Conservation (phyloP, 2,329 filamentous ascomycete species). For the Penicillium freii region DNA sequence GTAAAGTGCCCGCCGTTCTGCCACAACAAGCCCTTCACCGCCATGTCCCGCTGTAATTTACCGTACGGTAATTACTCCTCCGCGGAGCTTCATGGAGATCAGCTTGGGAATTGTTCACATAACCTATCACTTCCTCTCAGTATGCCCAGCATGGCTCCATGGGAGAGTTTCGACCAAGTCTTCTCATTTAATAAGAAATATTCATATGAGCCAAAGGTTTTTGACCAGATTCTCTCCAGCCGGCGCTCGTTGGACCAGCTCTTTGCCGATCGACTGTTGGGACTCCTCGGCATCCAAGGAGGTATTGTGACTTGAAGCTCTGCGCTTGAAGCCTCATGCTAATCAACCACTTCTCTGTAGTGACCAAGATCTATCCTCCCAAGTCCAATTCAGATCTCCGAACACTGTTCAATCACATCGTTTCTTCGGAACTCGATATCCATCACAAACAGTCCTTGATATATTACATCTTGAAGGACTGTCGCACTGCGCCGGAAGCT, state of each 20-base stretch:
- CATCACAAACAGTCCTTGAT: conserved; percentile 80
- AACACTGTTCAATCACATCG: conserved; percentile 68
- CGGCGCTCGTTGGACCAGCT: conserved; percentile 67
- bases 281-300: conserved; percentile 66
- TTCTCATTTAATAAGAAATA: conserved; percentile 62
- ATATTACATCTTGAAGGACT: conserved; percentile 80
- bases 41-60: conserved; percentile 20
- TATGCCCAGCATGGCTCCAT: conserved; percentile 41
- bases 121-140: conserved; percentile 1
- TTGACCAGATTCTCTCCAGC: conserved; percentile 63
- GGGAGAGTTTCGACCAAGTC: conserved; percentile 65
- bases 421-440: conserved; percentile 61
- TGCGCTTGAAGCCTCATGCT: conserved; percentile 14
- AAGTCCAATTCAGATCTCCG: conserved; percentile 65
- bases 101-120: conserved; percentile 6
- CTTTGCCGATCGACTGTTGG: conserved; percentile 77
- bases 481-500: conserved; percentile 54
- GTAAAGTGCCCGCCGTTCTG: conserved; percentile 34
- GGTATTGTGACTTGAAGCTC: conserved; percentile 48
- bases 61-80: conserved; percentile 16
- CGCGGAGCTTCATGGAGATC: conserved; percentile 13
- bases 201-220: conserved; percentile 60
- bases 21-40: conserved; percentile 36
- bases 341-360: conserved; percentile 29
- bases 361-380: conserved; percentile 70